Evolutionary conservation across 768 basidiomycete species (phyloP).

Genomic region (Leucosporidium creatinivorum): DNA sequence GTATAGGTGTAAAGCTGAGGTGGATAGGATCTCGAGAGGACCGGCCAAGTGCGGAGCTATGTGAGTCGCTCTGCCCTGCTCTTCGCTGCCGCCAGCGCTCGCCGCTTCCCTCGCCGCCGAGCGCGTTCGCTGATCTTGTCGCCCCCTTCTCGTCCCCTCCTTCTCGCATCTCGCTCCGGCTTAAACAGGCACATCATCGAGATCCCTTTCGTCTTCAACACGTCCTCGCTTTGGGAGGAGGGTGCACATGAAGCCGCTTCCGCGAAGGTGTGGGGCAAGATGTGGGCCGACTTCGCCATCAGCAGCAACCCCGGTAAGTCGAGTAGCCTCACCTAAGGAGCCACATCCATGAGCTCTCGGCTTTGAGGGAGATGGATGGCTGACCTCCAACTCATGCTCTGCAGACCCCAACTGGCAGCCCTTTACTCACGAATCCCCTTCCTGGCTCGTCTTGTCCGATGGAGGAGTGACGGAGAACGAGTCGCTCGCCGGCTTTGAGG

Average conservation of each 20-base stretch:
- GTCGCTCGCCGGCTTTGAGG: neutral
- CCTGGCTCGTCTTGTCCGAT: slow-evolving; percentile 15
- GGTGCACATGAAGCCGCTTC: neutral
- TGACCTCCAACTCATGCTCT: too few species aligned
- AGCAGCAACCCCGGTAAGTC: slow-evolving; percentile 20
- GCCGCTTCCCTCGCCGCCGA: too few species aligned
- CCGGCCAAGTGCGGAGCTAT: slow-evolving; percentile 11
- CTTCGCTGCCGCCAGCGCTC: too few species aligned
- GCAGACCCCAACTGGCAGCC: slow-evolving; percentile 17
- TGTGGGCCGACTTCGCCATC: slow-evolving; percentile 18
- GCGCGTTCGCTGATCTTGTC: neutral
- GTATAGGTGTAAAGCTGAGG: slow-evolving; percentile 17
- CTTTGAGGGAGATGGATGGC: too few species aligned
- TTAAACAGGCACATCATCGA: slow-evolving; percentile 17
- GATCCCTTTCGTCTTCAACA: slow-evolving; percentile 28
- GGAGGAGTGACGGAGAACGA: neutral
- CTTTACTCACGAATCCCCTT: neutral
- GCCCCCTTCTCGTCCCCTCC: neutral
- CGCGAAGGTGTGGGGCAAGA: neutral
- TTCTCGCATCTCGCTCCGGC: too few species aligned
- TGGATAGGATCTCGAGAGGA: neutral
- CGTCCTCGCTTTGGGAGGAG: slow-evolving; percentile 6
- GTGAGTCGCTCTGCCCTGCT: neutral
- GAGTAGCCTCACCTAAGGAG: too few species aligned
- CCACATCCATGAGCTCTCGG: too few species aligned